These are phyloP conservation scores for Moricandia moricandioides DNA, from an alignment of 345 rosid species.

Conservation along the genomic window DNA sequence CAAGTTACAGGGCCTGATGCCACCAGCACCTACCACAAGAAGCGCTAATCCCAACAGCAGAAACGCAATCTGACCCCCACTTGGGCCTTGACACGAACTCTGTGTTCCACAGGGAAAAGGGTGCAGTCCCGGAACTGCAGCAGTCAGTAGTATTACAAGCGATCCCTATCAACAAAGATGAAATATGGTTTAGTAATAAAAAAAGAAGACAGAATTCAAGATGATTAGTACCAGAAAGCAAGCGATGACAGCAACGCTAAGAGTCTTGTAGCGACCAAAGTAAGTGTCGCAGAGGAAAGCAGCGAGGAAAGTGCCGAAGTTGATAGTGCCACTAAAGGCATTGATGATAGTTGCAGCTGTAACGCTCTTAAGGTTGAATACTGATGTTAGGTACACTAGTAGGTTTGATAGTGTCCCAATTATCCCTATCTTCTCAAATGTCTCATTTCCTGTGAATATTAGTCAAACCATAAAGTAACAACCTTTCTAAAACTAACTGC, in stretches of 20 bases:
- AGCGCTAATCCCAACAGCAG: conserved; percentile 50
- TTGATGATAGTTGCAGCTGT: conserved; percentile 71
- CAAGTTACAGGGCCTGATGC: conserved; percentile 71
- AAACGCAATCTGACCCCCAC: conserved; percentile 55
- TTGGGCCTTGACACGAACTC: conserved; percentile 50
- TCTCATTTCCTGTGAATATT: conserved; percentile 50
- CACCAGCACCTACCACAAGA: conserved; percentile 68
- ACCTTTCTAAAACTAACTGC: neutral
- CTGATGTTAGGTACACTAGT: conserved; percentile 67
- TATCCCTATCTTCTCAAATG: conserved; percentile 91
- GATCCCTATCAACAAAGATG: conserved; percentile 49
- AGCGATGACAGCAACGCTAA: conserved; percentile 55
- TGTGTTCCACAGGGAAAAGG: conserved; percentile 46
- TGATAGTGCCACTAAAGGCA: conserved; percentile 69
- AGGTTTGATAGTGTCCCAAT: conserved; percentile 76
- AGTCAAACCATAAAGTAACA: neutral
- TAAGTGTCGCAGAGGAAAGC: conserved; percentile 77
- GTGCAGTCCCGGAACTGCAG: conserved; percentile 54
- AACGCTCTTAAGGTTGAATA: conserved; percentile 61
- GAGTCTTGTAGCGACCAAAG: conserved; percentile 83
- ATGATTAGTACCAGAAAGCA: conserved; percentile 57
- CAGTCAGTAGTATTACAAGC: conserved; percentile 54
- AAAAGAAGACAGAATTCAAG: neutral
- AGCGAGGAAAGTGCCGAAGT: conserved; percentile 66
- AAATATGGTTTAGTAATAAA: neutral